Percentiles rank a stretch among this genome's conserved stretches.
phyloP scores from a whole-genome alignment of 2,329 filamentous ascomycete species.

The Ophiosphaerella korrae region DNA sequence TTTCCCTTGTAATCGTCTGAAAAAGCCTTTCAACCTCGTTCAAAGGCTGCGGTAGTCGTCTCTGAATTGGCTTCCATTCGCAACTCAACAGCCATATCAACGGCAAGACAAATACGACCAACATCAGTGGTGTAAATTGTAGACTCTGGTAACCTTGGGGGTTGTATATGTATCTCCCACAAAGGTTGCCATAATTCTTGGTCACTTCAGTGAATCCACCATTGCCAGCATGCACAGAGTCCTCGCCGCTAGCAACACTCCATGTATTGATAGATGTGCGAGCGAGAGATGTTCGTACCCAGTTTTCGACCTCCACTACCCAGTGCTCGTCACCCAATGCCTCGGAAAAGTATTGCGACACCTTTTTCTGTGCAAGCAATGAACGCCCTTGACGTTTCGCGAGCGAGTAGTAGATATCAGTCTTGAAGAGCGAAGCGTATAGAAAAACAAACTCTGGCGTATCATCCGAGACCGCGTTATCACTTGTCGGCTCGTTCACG shows the following conservation, averaged over 20 bases:
- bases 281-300: neutral
- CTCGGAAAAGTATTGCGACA: slow-evolving; percentile 3
- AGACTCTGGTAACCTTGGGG: slow-evolving; percentile 1
- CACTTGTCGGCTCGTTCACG: neutral
- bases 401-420: slow-evolving; percentile 1
- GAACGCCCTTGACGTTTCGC: slow-evolving; percentile 4
- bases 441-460: neutral
- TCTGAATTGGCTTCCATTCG: neutral
- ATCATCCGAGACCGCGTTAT: neutral
- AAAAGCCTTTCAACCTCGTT: too few relatives aligned
- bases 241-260: slow-evolving; percentile 7
- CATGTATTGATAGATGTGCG: slow-evolving; percentile 3
- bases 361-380: slow-evolving; percentile 2
- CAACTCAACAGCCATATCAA: neutral
- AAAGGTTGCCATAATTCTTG: slow-evolving; percentile 1
- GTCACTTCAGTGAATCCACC: neutral
- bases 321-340: neutral
- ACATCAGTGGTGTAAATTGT: neutral
- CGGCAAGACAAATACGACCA: neutral
- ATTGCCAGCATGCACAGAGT: neutral
- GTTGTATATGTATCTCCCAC: slow-evolving; percentile 2
- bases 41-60: neutral
- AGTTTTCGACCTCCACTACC: slow-evolving; percentile 1
- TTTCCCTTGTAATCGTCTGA: too few relatives aligned
- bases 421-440: slow-evolving; percentile 1